Conservation (phyloP, 1,139 yeast species). For the Blastobotrys arbuscula region DNA sequence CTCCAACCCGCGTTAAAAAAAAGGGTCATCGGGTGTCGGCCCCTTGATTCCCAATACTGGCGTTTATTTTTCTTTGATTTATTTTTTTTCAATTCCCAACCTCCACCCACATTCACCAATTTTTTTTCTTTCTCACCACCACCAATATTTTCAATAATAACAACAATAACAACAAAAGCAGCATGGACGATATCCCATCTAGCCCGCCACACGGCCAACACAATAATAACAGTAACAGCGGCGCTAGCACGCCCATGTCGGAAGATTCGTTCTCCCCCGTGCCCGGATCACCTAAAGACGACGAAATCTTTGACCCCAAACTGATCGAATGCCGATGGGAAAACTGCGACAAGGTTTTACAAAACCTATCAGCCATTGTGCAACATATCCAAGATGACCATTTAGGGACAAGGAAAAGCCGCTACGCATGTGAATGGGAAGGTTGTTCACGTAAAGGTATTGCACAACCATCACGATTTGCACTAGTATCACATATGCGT, state of each 20-base stretch:
- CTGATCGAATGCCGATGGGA: slow-evolving; percentile 36
- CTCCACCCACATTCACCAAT: not conserved
- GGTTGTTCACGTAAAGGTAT: slow-evolving; percentile 52
- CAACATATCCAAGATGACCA: slow-evolving; percentile 38
- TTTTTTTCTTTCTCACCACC: not conserved
- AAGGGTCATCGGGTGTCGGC: too few relatives aligned
- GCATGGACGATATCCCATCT: not conserved
- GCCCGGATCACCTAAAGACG: slow-evolving; percentile 19
- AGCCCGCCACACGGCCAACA: not conserved
- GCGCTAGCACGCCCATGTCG: slow-evolving; percentile 15
- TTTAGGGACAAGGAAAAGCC: slow-evolving; percentile 37
- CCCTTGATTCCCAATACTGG: too few relatives aligned
- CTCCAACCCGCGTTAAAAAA: too few relatives aligned
- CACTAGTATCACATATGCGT: slow-evolving; percentile 56
- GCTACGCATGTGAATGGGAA: slow-evolving; percentile 58
- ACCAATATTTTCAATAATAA: not conserved
- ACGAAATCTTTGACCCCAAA: slow-evolving; percentile 10
- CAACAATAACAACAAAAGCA: too few relatives aligned
- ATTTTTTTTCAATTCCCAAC: too few relatives aligned
- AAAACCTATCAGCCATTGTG: slow-evolving; percentile 35
- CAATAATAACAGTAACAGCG: not conserved
- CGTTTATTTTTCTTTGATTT: too few relatives aligned
- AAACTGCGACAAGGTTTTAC: slow-evolving; percentile 30
- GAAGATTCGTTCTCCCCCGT: slow-evolving; percentile 20
- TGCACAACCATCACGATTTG: slow-evolving; percentile 54